Percentiles rank a stretch among this genome's conserved stretches.
phyloP scores from a whole-genome alignment of 169 alveolate species.

The Babesia microti region DNA sequence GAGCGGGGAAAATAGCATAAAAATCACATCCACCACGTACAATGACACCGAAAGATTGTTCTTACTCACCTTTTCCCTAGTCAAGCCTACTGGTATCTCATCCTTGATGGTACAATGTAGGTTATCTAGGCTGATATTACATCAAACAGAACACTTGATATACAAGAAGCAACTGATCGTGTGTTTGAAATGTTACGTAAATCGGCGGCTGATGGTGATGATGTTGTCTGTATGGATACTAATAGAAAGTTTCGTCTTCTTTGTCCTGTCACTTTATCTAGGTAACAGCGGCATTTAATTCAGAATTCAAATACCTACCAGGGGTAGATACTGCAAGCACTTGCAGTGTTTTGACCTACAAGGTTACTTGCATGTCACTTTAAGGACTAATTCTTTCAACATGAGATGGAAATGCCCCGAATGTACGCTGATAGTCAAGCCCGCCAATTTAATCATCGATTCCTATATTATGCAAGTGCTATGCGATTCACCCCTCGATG shows the following conservation, averaged over 20 bases:
- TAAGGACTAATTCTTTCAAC: slow-evolving; percentile 78
- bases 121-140: slow-evolving; percentile 34
- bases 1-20: slow-evolving; percentile 55
- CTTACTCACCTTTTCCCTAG: slow-evolving; percentile 52
- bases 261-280: slow-evolving; percentile 69
- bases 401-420: slow-evolving; percentile 87
- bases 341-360: slow-evolving; percentile 81
- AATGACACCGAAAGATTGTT: slow-evolving; percentile 43
- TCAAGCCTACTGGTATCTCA: too few relatives aligned
- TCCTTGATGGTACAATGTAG: slow-evolving; percentile 48
- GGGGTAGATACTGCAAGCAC: slow-evolving; percentile 79
- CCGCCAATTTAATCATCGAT: slow-evolving; percentile 72
- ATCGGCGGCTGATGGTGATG: slow-evolving; percentile 61
- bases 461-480: slow-evolving; percentile 60
- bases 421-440: slow-evolving; percentile 72
- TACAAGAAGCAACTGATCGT: slow-evolving; percentile 35
- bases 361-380: slow-evolving; percentile 72
- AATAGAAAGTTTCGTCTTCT: slow-evolving; percentile 54
- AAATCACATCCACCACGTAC: slow-evolving; percentile 54
- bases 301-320: slow-evolving; percentile 74
- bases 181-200: slow-evolving; percentile 24
- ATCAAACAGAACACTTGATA: slow-evolving; percentile 35
- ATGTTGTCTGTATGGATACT: slow-evolving; percentile 66
- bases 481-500: slow-evolving; percentile 38
- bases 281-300: slow-evolving; percentile 9